Percentiles rank a stretch among this genome's conserved stretches.
These are phyloP conservation scores for Backusella luteola DNA, from an alignment of 192 early-diverging fungal species.

Conservation along the genomic window DNA sequence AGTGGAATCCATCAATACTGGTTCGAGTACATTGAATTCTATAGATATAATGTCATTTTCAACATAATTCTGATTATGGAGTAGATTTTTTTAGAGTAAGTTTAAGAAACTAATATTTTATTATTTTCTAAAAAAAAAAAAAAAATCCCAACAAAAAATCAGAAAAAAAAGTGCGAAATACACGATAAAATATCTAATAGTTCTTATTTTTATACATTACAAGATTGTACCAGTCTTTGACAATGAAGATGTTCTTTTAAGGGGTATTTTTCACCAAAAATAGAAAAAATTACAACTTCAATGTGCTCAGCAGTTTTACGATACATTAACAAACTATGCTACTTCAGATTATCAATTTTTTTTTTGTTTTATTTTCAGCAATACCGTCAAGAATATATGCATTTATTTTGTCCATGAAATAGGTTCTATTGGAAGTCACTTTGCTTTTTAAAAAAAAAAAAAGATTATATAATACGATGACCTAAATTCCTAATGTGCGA, in stretches of 20 bases:
- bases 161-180: not conserved
- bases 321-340: not conserved
- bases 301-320: not conserved
- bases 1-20: not conserved
- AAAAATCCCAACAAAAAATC: slow-evolving; percentile 2
- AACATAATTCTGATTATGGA: not conserved
- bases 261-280: not conserved
- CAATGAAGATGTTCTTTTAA: not conserved
- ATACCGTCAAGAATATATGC: not conserved
- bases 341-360: not conserved
- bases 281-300: not conserved
- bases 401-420: not conserved
- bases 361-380: not conserved
- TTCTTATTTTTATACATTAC: slow-evolving; percentile 9
- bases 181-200: not conserved
- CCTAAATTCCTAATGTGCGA: not conserved
- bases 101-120: not conserved
- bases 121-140: not conserved
- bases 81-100: not conserved
- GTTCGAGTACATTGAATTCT: not conserved
- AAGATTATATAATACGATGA: not conserved
- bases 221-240: not conserved
- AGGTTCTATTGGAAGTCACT: not conserved
- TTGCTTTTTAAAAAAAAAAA: not conserved
- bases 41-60: not conserved